Base-by-base conservation (phyloP, 1,284 basidiomycete genomes). In the Neonothopanus nambi region DNA sequence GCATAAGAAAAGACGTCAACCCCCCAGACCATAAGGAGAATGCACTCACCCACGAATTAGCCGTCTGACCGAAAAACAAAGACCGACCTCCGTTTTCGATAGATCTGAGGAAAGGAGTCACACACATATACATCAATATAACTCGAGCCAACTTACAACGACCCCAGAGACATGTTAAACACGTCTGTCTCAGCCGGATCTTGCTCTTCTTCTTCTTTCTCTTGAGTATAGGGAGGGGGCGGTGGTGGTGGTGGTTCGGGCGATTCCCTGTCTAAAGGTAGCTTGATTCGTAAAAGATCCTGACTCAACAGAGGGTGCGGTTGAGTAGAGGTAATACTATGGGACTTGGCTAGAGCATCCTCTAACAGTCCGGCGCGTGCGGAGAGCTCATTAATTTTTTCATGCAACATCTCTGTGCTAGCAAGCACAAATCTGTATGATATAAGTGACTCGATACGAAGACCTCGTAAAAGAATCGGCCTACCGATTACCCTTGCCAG, bases 401-500 rank as follows among this genome's bases (percentile, higher is more conserved):
- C 84, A 58, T 87, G 84, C 13, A 87, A 74, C 9, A 69, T 76
- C 65, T 86, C 83, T n/a, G 84, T 86, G 59, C 86, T 86, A 20
- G 84, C 84, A 15, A 85, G 75, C 20, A 87, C 83, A 60, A 86
- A 85, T 63, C 84, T 85, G 54, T 3, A 55, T 44, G 51, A 57
- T 49, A 28, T 53, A 39, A 30, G 30, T 18, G 48, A 2, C 1
- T 18, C 3, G 39, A 30, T 15, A 26, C 35, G 47, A 52, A 18
- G 23, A 13, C 37, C 30, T 13, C 51, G 36, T 42, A 18, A 36
- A 11, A 11, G 11, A 11, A 11, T 33, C 13, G 13, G 30, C 60
- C 36, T 62, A 84, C 83, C 84, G 72, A 64, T 86, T 87, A 17
- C 85, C 85, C 65, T 84, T 86, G 51, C 85, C 84, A 17, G 85